Evolutionary conservation across 1,284 basidiomycete genomes (phyloP).

Genomic region (Ustilago crameri): DNA sequence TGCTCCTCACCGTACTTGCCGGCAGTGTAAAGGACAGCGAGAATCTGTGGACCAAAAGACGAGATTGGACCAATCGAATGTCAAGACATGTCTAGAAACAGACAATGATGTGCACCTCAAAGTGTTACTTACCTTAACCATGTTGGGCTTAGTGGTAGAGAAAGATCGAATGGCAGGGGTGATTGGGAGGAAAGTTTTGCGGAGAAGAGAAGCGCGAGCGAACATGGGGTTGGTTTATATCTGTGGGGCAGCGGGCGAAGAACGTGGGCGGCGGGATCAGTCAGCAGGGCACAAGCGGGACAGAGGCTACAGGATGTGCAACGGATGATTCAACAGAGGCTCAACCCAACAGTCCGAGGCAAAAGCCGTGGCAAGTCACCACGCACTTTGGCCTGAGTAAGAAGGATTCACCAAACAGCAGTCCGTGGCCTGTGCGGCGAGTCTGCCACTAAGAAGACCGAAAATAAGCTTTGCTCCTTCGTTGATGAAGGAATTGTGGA

Average conservation of each 20-base stretch:
- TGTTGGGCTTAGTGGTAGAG: slow-evolving; percentile 46
- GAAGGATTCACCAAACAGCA: background rate
- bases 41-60: slow-evolving; percentile 72
- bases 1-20: slow-evolving; percentile 82
- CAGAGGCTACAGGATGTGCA: background rate
- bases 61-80: background rate
- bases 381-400: slow-evolving; percentile 4
- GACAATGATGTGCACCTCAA: background rate
- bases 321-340: background rate
- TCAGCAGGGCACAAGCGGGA: background rate
- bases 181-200: slow-evolving; percentile 24
- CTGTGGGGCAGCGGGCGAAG: background rate
- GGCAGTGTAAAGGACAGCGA: slow-evolving; percentile 78
- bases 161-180: slow-evolving; percentile 27
- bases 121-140: slow-evolving; percentile 43
- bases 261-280: background rate
- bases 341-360: slow-evolving; percentile 10
- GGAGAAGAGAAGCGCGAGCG: slow-evolving; percentile 26
- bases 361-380: slow-evolving; percentile 20
- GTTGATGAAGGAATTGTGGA: background rate
- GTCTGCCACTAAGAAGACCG: too few species aligned
- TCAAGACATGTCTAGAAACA: background rate
- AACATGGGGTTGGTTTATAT: slow-evolving; percentile 36
- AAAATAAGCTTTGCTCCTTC: too few species aligned
- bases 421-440: slow-evolving; percentile 27